A percentile compares a stretch with the other conserved stretches of the same genome.
phyloP scores from a whole-genome alignment of 2,329 filamentous ascomycete genomes.

The Rutstroemia sp. region DNA sequence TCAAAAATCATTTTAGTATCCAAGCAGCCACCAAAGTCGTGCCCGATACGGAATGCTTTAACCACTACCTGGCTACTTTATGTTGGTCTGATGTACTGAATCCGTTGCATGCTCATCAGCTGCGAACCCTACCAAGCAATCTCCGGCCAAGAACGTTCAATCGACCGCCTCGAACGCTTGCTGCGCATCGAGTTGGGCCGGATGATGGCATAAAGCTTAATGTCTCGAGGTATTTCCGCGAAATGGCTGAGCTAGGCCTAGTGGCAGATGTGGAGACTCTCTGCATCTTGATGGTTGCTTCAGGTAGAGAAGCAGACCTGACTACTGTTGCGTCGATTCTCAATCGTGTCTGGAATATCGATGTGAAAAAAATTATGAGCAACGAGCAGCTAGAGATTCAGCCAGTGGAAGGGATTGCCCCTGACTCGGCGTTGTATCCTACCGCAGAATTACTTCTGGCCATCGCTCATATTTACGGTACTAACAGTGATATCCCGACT shows the following conservation, averaged over 20 bases:
- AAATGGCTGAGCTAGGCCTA: conserved; percentile 39
- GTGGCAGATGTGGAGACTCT: conserved; percentile 45
- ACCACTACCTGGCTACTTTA: conserved; percentile 43
- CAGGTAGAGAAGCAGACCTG: conserved; percentile 44
- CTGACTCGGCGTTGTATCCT: conserved; percentile 49
- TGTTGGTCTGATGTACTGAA: conserved; percentile 38
- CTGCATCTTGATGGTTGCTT: conserved; percentile 43
- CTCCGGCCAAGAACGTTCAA: conserved; percentile 18
- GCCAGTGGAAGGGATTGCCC: conserved; percentile 30
- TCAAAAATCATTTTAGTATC: conserved; percentile 18
- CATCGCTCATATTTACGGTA: conserved; percentile 62
- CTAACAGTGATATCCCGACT: conserved; percentile 52
- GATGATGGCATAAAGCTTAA: conserved; percentile 14
- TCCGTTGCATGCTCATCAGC: conserved; percentile 30
- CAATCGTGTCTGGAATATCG: conserved; percentile 45
- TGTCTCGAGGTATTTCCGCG: conserved; percentile 33
- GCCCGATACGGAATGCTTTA: conserved; percentile 46
- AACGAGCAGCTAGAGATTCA: conserved; percentile 8
- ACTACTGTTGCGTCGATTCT: conserved; percentile 40
- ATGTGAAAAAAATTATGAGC: conserved; percentile 9
- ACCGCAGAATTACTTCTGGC: conserved; percentile 51
- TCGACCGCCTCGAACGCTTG: conserved; percentile 14
- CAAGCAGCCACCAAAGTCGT: conserved; percentile 17
- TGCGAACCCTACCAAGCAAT: conserved; percentile 28
- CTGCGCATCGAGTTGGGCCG: conserved; percentile 20